phyloP scores from a whole-genome alignment of 139 green algal species.

The Chlamydomonas asymmetrica region DNA sequence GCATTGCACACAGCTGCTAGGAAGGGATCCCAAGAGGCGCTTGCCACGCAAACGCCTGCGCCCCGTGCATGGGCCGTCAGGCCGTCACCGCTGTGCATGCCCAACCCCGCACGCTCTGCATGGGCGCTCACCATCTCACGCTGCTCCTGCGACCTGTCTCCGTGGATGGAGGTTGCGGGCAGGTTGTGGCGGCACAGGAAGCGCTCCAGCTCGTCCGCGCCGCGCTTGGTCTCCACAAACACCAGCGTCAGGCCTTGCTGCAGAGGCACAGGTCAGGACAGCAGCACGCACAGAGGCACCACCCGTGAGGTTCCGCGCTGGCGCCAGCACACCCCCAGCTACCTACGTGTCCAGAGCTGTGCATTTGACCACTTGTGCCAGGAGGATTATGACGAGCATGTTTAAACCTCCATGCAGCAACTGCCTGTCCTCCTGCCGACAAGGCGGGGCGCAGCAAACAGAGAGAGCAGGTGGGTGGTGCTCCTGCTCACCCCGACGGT shows the following conservation, averaged over 20 bases:
- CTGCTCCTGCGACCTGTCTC: slow-evolving; percentile 90
- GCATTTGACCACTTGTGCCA: slow-evolving; percentile 1
- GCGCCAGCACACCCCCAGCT: too few species aligned
- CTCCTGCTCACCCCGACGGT: slow-evolving; percentile 53
- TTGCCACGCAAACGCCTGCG: too few species aligned
- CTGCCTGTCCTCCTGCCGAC: too few species aligned
- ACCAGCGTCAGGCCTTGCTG: slow-evolving; percentile 89
- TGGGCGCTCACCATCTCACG: slow-evolving; percentile 65
- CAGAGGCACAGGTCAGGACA: background rate
- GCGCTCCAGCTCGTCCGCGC: slow-evolving; percentile 94
- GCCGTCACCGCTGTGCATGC: too few species aligned
- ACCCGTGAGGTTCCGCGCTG: background rate
- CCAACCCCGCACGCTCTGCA: too few species aligned
- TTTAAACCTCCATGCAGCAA: too few species aligned
- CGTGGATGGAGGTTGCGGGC: slow-evolving; percentile 93
- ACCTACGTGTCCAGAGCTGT: background rate
- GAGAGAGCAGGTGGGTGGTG: background rate
- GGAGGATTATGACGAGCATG: background rate
- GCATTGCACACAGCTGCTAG: too few species aligned
- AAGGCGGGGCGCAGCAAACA: background rate
- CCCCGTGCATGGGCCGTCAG: too few species aligned
- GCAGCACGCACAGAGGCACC: background rate
- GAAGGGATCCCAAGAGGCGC: too few species aligned
- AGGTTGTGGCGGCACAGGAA: slow-evolving; percentile 84
- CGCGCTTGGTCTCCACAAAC: slow-evolving; percentile 98